Evolutionary conservation across 2,329 filamentous ascomycete genomes (phyloP).

Genomic region (Talaromyces sp.): DNA sequence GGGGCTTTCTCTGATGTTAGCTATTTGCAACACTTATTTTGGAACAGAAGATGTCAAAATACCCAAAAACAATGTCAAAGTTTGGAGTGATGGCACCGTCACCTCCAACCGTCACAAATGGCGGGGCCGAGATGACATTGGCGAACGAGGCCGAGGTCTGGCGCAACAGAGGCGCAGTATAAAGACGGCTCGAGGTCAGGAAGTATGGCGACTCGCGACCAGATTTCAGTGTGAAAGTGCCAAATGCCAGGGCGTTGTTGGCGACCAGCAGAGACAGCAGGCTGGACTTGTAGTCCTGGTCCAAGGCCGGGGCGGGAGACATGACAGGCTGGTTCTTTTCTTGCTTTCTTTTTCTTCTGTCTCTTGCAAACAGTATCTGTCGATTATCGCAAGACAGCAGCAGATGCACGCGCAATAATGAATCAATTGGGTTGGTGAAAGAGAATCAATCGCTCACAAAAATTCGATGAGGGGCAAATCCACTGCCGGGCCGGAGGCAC

Average conservation of each 20-base stretch:
- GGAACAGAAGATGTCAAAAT: background rate
- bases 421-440: background rate
- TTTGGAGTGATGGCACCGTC: conserved; percentile 38
- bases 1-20: conserved; percentile 39
- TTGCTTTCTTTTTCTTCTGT: background rate
- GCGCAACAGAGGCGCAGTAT: conserved; percentile 70
- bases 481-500: background rate
- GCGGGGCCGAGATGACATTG: conserved; percentile 48
- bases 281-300: conserved; percentile 33
- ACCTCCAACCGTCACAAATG: conserved; percentile 34
- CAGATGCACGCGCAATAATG: background rate
- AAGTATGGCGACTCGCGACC: conserved; percentile 90
- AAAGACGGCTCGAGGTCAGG: conserved; percentile 93
- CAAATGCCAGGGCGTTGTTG: conserved; percentile 39
- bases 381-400: background rate
- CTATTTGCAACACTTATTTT: background rate
- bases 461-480: conserved; percentile 7
- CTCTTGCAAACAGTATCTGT: background rate
- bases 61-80: conserved; percentile 81
- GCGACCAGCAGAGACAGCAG: conserved; percentile 35
- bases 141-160: conserved; percentile 81
- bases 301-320: conserved; percentile 21
- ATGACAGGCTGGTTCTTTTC: conserved; percentile 14
- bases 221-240: conserved; percentile 72
- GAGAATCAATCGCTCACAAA: background rate